Evolutionary conservation across 441 rosid species (phyloP).

Genomic region (Mallotus japonicus): DNA sequence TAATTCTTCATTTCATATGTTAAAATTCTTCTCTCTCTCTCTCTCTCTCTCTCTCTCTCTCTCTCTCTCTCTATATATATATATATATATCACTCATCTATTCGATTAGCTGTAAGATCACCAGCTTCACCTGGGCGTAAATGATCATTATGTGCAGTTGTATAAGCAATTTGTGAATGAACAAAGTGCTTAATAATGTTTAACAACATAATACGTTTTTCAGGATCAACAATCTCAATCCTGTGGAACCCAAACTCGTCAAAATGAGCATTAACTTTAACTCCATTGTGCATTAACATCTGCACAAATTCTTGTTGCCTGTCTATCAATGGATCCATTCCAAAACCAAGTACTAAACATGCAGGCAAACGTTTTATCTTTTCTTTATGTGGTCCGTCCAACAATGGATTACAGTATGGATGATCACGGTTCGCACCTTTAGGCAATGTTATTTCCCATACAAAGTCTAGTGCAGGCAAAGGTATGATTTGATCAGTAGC

Average conservation of each 20-base stretch:
- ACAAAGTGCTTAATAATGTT: neutral
- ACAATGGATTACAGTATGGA: conserved; percentile 41
- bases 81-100: no score
- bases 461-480: conserved; percentile 35
- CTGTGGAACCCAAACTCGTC: conserved; percentile 45
- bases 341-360: conserved; percentile 47
- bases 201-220: conserved; percentile 5
- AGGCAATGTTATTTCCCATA: conserved; percentile 46
- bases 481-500: conserved; percentile 40
- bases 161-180: no score
- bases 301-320: conserved; percentile 34
- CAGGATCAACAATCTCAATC: conserved; percentile 40
- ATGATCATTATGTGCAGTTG: no score
- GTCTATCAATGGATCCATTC: conserved; percentile 37
- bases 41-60: no score
- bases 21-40: no score
- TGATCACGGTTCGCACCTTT: conserved; percentile 42
- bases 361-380: conserved; percentile 30
- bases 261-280: conserved; percentile 29
- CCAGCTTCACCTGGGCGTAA: no score
- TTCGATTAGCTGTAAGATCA: no score
- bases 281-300: neutral
- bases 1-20: no score
- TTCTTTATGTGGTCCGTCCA: conserved; percentile 36
- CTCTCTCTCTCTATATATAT: no score